Base-by-base conservation (phyloP, 1,284 basidiomycete genomes). In the Abortiporus biennis region DNA sequence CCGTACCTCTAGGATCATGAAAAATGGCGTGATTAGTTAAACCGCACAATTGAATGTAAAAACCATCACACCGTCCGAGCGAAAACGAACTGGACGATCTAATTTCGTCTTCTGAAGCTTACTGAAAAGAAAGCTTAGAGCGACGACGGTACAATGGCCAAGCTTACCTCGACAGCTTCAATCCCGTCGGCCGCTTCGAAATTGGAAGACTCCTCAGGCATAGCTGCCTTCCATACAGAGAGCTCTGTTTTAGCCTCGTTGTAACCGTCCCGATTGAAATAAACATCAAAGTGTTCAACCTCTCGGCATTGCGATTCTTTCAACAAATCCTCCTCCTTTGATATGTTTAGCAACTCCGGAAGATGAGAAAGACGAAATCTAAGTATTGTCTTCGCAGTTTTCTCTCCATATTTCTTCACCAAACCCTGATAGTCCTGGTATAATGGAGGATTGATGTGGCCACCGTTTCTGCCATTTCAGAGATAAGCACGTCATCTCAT, bases 401-500 rank as follows among this genome's bases (percentile, higher is more conserved):
- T 56, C 12, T 56, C 49, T 2, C 82, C 82, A 46, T 72, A 56
- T 23, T 55, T 48, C 42, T 63, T 55, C 53, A 74, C 77, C 24
- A 84, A 58, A n/a, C 62, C 52, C 1, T 53, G 48, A 50, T 84
- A 83, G 46, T 83, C 79, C 27, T 75, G 71, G 49, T 77, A 85
- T 1, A 81, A 55, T 3, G 72, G 63, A 1, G 82, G 78, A 17
- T 75, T 79, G 37, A 83, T 72, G 52, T 86, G 84, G 0, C 83
- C 83, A 1, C 84, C 83, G 47, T 86, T 86, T 47, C 83, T 31
- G 9, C 33, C 45, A 21, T 23, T 22, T 23, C 32, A 36, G 2
- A 12, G 22, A 21, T 42, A 23, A 40, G 25, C 8, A 27, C 4
- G 8, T 25, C 23, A 44, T 8, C 27, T 8, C 9, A n/a, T 29